Evolutionary conservation across 306 rosid genomes (phyloP).

Genomic region (Hippophae gyantsensis): DNA sequence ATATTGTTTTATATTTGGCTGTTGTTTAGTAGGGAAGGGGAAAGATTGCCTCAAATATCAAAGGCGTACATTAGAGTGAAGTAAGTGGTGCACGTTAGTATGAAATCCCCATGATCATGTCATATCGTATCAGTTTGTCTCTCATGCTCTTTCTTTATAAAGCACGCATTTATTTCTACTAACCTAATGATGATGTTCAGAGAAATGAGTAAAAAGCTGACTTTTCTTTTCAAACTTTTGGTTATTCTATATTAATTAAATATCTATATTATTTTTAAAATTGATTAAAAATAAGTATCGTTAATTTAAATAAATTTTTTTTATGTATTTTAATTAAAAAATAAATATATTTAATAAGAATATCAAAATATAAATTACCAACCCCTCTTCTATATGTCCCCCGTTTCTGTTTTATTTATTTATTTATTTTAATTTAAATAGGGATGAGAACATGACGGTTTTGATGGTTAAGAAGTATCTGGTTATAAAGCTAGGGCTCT

Average conservation of each 20-base stretch:
- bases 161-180: slow-evolving; percentile 12
- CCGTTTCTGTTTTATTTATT: background rate
- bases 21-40: slow-evolving; percentile 17
- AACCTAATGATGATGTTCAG: slow-evolving; percentile 35
- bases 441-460: slow-evolving; percentile 58
- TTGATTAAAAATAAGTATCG: no score
- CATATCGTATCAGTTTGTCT: background rate
- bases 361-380: no score
- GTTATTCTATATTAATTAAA: slow-evolving; percentile 12
- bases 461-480: slow-evolving; percentile 57
- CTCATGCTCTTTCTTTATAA: no score
- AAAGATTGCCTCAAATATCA: slow-evolving; percentile 48
- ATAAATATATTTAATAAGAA: no score
- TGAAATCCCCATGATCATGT: slow-evolving; percentile 9
- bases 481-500: slow-evolving; percentile 61
- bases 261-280: no score
- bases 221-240: background rate
- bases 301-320: no score
- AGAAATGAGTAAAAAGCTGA: slow-evolving; percentile 35
- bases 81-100: slow-evolving; percentile 54
- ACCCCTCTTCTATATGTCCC: background rate
- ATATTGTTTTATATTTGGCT: background rate
- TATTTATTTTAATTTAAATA: slow-evolving; percentile 5
- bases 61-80: slow-evolving; percentile 63
- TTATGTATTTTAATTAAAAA: no score